Percentiles rank a stretch among this genome's conserved stretches.
These are phyloP conservation scores for Nakazawaea wyomingensis DNA, from an alignment of 805 yeast genomes.

Conservation along the genomic window DNA sequence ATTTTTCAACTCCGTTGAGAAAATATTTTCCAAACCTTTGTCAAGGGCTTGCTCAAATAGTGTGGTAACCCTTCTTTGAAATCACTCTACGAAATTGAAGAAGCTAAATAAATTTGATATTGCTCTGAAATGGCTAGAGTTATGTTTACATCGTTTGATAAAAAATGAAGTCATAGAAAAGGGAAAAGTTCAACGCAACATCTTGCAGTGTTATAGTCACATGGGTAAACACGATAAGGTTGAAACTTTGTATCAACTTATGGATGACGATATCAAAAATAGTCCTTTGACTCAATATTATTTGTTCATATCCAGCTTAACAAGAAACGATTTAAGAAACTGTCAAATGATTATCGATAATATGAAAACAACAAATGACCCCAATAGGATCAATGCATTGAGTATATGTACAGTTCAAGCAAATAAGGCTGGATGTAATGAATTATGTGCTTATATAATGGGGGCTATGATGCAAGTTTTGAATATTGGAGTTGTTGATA, in stretches of 20 bases:
- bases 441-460: background rate
- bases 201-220: constrained; percentile 25
- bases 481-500: background rate
- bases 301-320: constrained; percentile 21
- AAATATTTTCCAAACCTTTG: constrained; percentile 20
- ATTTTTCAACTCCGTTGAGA: constrained; percentile 25
- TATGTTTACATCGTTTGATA: constrained; percentile 15
- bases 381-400: constrained; percentile 13
- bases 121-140: constrained; percentile 17
- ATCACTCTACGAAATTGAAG: constrained; percentile 27
- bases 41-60: constrained; percentile 27
- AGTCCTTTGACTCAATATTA: constrained; percentile 29
- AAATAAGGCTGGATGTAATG: constrained; percentile 15
- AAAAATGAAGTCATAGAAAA: constrained; percentile 24
- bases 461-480: background rate
- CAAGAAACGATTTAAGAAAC: constrained; percentile 14
- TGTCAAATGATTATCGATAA: constrained; percentile 11
- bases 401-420: constrained; percentile 29
- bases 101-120: constrained; percentile 16
- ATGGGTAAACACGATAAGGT: constrained; percentile 19
- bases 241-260: constrained; percentile 17
- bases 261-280: constrained; percentile 20
- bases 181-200: constrained; percentile 33
- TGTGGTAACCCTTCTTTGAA: constrained; percentile 34
- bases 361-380: constrained; percentile 1